phyloP scores from a whole-genome alignment of 140 eudicot genomes.

The Erigeron philadelphicus region DNA sequence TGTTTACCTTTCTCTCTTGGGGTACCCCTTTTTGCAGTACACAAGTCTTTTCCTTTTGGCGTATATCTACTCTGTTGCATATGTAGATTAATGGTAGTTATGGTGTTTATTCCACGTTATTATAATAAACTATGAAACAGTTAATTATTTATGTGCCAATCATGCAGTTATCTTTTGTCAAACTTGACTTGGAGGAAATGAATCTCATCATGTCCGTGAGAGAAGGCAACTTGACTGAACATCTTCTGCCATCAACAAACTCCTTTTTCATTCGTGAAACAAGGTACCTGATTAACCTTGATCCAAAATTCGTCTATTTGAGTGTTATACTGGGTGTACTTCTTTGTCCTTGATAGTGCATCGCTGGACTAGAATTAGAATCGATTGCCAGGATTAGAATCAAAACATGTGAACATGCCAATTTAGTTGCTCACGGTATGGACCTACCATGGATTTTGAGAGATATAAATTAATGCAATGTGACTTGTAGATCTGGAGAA shows the following conservation, averaged over 20 bases:
- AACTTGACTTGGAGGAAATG: constrained; percentile 83
- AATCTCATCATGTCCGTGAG: constrained; percentile 76
- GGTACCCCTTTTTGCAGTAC: constrained; percentile 13
- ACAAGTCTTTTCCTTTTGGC: neutral
- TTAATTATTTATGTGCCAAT: constrained; percentile 20
- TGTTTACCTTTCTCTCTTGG: constrained; percentile 1
- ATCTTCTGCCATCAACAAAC: constrained; percentile 75
- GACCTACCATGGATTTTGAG: neutral
- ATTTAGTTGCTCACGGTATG: neutral
- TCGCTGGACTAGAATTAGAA: constrained; percentile 17
- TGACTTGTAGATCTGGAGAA: constrained; percentile 71
- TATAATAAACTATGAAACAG: constrained; percentile 5
- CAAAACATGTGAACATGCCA: constrained; percentile 6
- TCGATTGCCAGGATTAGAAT: neutral
- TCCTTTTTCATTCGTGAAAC: constrained; percentile 73
- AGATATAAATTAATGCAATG: constrained; percentile 13
- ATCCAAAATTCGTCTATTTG: constrained; percentile 11
- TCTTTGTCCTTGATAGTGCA: constrained; percentile 11
- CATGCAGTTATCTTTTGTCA: constrained; percentile 71
- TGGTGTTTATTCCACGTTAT: constrained; percentile 14
- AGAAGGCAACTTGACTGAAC: constrained; percentile 81
- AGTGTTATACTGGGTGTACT: neutral
- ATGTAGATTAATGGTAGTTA: constrained; percentile 20
- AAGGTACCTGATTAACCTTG: constrained; percentile 40
- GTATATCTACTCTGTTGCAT: constrained; percentile 15